Evolutionary conservation across 169 alveolate genomes (phyloP).

Genomic region (Perkinsus marinus): DNA sequence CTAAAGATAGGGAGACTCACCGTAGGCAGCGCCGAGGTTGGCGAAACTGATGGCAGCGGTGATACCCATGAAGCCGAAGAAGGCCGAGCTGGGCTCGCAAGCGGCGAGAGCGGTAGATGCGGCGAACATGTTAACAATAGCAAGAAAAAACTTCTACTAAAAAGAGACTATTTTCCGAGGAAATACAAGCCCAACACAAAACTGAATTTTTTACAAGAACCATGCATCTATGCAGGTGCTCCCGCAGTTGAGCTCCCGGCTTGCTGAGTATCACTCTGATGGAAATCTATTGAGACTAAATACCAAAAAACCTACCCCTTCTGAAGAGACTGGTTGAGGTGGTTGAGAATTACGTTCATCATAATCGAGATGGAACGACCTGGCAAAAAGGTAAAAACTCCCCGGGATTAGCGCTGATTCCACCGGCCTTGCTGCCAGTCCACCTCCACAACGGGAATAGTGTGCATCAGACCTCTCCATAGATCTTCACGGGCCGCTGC

Average conservation of each 20-base stretch:
- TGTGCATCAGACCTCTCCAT: background rate
- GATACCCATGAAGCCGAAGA: conserved; percentile 97
- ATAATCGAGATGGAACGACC: background rate
- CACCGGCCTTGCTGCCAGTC: background rate
- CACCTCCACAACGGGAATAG: background rate
- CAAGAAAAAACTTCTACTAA: conserved; percentile 6
- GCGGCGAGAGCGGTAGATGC: background rate
- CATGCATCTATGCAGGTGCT: background rate
- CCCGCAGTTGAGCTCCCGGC: background rate
- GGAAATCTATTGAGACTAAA: background rate
- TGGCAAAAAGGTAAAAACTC: background rate
- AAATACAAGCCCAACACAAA: background rate
- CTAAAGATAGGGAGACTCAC: conserved; percentile 22
- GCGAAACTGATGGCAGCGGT: conserved; percentile 93
- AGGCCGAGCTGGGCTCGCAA: conserved; percentile 80
- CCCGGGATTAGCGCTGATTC: background rate
- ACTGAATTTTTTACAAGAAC: background rate
- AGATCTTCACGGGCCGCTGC: background rate
- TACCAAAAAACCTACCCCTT: background rate
- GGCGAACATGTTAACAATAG: background rate
- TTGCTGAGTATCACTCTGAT: background rate
- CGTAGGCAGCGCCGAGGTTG: conserved; percentile 98
- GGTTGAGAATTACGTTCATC: background rate
- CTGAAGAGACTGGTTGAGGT: background rate
- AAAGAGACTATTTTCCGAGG: background rate